These are phyloP conservation scores for Saturnispora besseyi DNA, from an alignment of 805 yeast species.

Conservation along the genomic window DNA sequence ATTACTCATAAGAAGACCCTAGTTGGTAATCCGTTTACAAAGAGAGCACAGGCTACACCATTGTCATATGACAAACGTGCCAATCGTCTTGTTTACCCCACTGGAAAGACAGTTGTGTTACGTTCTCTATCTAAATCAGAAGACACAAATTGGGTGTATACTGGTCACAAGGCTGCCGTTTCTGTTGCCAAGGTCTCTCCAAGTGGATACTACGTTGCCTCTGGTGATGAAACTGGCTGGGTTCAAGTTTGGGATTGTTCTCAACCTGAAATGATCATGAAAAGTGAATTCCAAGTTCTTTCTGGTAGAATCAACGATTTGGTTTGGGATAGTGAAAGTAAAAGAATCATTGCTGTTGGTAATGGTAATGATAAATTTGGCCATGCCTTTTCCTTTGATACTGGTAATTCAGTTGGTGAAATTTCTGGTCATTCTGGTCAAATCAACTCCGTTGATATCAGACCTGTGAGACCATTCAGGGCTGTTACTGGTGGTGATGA, in stretches of 20 bases:
- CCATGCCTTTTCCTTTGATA: slow-evolving; percentile 85
- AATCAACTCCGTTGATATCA: slow-evolving; percentile 76
- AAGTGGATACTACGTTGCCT: slow-evolving; percentile 80
- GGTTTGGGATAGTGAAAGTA: slow-evolving; percentile 87
- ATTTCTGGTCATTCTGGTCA: slow-evolving; percentile 84
- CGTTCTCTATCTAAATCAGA: slow-evolving; percentile 49
- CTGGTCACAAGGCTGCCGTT: slow-evolving; percentile 59
- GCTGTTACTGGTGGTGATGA: slow-evolving; percentile 94
- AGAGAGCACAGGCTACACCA: slow-evolving; percentile 60
- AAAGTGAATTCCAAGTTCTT: slow-evolving; percentile 68
- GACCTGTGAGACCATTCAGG: slow-evolving; percentile 81
- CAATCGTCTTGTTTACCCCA: slow-evolving; percentile 69
- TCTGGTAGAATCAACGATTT: slow-evolving; percentile 75
- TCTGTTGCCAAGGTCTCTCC: slow-evolving; percentile 86
- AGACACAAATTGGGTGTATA: slow-evolving; percentile 34
- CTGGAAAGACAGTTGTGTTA: slow-evolving; percentile 71
- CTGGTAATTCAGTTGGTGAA: slow-evolving; percentile 96
- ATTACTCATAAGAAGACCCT: slow-evolving; percentile 26
- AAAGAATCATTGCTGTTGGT: slow-evolving; percentile 88
- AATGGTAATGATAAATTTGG: slow-evolving; percentile 89
- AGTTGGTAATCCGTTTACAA: slow-evolving; percentile 78
- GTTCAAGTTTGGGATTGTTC: slow-evolving; percentile 82
- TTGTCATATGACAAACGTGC: slow-evolving; percentile 64
- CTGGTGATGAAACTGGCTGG: slow-evolving; percentile 86
- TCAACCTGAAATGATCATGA: slow-evolving; percentile 47